phyloP scores from a whole-genome alignment of 352 stramenopile species.

The Phytopythium ostracodes region DNA sequence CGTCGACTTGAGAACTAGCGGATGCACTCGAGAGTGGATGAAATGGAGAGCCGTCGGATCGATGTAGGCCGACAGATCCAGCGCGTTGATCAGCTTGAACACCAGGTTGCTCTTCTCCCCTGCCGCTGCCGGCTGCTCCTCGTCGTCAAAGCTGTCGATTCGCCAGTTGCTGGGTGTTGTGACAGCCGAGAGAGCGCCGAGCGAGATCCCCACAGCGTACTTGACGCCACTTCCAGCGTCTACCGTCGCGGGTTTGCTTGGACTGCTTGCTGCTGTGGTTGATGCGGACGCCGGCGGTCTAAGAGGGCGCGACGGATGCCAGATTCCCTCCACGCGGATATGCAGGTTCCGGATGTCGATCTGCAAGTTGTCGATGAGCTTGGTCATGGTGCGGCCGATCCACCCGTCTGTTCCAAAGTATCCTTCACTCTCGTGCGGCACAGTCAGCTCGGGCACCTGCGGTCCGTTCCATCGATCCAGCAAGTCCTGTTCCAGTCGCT shows the following conservation, averaged over 20 bases:
- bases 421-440: conserved; percentile 72
- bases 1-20: conserved; percentile 71
- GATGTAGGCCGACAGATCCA: conserved; percentile 86
- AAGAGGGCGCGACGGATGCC: conserved; percentile 36
- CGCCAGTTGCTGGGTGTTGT: conserved; percentile 84
- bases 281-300: conserved; percentile 17
- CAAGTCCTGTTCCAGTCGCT: conserved; percentile 68
- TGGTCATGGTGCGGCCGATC: conserved; percentile 86
- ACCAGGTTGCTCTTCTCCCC: conserved; percentile 58
- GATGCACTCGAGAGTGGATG: conserved; percentile 81
- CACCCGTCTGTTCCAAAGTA: conserved; percentile 89
- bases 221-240: conserved; percentile 30
- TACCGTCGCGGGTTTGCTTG: conserved; percentile 2
- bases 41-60: conserved; percentile 83
- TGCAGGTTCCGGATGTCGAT: conserved; percentile 86
- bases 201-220: conserved; percentile 72
- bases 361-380: conserved; percentile 89
- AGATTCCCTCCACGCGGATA: conserved; percentile 79
- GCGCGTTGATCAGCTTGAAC: conserved; percentile 85
- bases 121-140: conserved; percentile 25
- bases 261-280: not conserved
- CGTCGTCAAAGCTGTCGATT: conserved; percentile 65
- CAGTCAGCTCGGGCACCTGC: conserved; percentile 54
- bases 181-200: conserved; percentile 80
- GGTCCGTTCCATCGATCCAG: conserved; percentile 76